Base-by-base conservation (phyloP, 805 yeast genomes). In the Spathaspora sp. region DNA sequence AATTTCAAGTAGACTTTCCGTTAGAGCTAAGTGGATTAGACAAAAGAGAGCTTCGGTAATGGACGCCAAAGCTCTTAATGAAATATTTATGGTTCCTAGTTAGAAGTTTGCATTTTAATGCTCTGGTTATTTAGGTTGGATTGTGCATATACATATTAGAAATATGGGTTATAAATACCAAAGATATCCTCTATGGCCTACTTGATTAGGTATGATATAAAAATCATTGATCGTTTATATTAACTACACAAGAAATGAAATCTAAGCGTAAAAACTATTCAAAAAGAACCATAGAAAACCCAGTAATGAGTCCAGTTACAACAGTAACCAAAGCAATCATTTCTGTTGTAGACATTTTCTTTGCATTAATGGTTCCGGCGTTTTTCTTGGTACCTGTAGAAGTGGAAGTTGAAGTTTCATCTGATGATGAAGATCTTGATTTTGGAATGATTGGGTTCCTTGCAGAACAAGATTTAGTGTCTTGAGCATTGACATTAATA, bases 11-110 rank as follows among this genome's bases (percentile, higher is more conserved):
- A 63, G 77, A 51, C 59, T 72, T 18, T 66, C 96, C 1, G 87
- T 87, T 3, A 81, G 98, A 66, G 85, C 96, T 19, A 86, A 82
- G 66, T 92, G 90, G 86, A 92, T 93, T 50, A 86, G 79, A 57
- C 96, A 91, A 66, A 93, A 93, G 66, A 80, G 94, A 60, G 94
- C 96, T 10, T 93, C 97, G 1, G 90, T 92, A 0, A 81, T 87
- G 84, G 98, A 93, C 65, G 79, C 87, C 2, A 85, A 89, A 66
- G 91, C 97, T 12, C 77, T 93, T 55, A 90, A 89, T 59, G 98
- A 93, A 69, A 93, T 93, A 52, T 89, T 93, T 64, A 93, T 93
- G 97, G 81, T 91, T 46, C 75, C 86, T 26, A 79, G 76, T 55
- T 73, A 66, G 56, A 47, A 14, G 35, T 31, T 44, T 49, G 51